Percentiles rank a stretch among this genome's conserved stretches.
These are phyloP conservation scores for Kazachstania kunashirensis DNA, from an alignment of 805 yeast species.

Conservation along the genomic window DNA sequence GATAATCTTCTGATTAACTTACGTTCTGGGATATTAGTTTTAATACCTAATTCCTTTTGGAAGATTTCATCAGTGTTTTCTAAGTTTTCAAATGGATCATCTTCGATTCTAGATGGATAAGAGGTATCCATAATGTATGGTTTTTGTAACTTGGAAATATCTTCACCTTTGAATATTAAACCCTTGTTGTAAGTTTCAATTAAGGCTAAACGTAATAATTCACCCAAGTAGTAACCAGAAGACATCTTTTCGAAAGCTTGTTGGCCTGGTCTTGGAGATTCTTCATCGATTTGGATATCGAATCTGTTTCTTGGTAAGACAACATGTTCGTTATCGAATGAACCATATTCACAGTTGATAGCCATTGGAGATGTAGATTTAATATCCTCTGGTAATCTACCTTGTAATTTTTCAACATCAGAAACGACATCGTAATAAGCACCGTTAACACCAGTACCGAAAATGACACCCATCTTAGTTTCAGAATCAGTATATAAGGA, in stretches of 20 bases:
- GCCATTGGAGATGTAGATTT: constrained; percentile 69
- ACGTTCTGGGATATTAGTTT: constrained; percentile 69
- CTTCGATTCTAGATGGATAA: constrained; percentile 76
- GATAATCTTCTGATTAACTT: constrained; percentile 72
- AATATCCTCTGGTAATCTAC: constrained; percentile 56
- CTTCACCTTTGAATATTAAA: constrained; percentile 60
- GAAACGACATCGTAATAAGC: constrained; percentile 77
- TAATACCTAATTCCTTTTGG: constrained; percentile 45
- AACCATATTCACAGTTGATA: constrained; percentile 96
- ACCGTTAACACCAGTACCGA: constrained; percentile 97
- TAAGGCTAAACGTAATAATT: constrained; percentile 70
- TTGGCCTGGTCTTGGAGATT: constrained; percentile 93
- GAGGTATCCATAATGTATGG: constrained; percentile 82
- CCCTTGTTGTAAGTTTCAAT: constrained; percentile 61
- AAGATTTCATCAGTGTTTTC: constrained; percentile 64
- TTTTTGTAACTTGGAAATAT: constrained; percentile 47
- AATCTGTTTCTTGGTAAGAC: constrained; percentile 84
- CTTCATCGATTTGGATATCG: constrained; percentile 69
- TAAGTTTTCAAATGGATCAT: constrained; percentile 80
- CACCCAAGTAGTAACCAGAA: constrained; percentile 94
- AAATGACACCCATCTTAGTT: constrained; percentile 89
- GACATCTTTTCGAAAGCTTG: constrained; percentile 96
- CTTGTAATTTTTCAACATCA: constrained; percentile 74
- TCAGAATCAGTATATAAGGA: constrained; percentile 84
- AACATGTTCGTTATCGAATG: constrained; percentile 83